Evolutionary conservation across 225 moss, liverwort and hornwort genomes (phyloP).

Genomic region (Sphagnum contortum): DNA sequence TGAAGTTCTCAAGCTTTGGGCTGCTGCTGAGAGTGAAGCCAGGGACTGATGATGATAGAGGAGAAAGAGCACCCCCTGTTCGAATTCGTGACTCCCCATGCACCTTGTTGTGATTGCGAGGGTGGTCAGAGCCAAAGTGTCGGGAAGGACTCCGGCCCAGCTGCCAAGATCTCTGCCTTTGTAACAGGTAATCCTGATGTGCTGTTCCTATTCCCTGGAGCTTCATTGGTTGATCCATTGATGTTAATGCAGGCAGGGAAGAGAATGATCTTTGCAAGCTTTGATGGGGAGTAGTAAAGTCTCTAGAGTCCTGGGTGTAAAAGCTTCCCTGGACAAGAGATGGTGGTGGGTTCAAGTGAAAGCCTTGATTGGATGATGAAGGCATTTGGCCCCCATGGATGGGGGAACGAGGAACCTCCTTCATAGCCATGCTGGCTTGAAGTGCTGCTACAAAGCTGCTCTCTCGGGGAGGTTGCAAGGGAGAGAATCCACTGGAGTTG

Average conservation of each 20-base stretch:
- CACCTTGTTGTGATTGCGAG: constrained; percentile 1
- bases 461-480: constrained; percentile 1
- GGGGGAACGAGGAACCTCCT: constrained; percentile 3
- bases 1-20: neutral
- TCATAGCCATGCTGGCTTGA: constrained; percentile 12
- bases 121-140: constrained; percentile 3
- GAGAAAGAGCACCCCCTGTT: constrained; percentile 9
- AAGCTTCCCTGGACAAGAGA: neutral
- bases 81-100: neutral
- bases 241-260: constrained; percentile 4
- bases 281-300: constrained; percentile 9
- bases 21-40: neutral
- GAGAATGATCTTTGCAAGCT: constrained; percentile 14
- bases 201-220: constrained; percentile 6
- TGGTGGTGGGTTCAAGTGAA: constrained; percentile 8
- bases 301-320: constrained; percentile 8
- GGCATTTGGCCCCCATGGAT: constrained; percentile 9
- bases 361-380: constrained; percentile 16
- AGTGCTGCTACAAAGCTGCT: constrained; percentile 3
- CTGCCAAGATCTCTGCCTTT: constrained; percentile 23
- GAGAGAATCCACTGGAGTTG: neutral
- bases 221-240: constrained; percentile 7
- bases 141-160: constrained; percentile 1
- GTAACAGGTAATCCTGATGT: constrained; percentile 7
- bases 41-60: constrained; percentile 10